Evolutionary conservation across 441 rosid genomes (phyloP).

Genomic region (Populus hybrid): DNA sequence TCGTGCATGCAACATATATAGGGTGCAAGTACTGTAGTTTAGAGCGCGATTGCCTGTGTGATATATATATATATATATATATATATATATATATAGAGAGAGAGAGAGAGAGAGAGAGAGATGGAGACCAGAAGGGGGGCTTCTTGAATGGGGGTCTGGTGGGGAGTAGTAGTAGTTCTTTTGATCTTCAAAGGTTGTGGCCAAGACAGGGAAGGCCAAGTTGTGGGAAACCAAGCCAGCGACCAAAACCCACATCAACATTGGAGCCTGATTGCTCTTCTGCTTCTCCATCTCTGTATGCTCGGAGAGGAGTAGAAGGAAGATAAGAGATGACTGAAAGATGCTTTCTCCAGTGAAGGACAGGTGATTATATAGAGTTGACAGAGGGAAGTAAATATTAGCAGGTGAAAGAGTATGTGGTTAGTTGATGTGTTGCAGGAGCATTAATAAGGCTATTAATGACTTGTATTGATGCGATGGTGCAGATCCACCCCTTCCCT

Average conservation of each 20-base stretch:
- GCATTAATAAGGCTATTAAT: conserved; percentile 19
- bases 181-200: conserved; percentile 16
- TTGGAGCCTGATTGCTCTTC: conserved; percentile 8
- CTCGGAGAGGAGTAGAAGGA: not conserved
- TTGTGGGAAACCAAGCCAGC: conserved; percentile 21
- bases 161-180: conserved; percentile 28
- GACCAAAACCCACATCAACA: conserved; percentile 9
- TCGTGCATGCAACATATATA: not conserved
- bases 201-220: conserved; percentile 12
- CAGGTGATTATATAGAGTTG: conserved; percentile 2
- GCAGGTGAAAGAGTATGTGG: conserved; percentile 18
- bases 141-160: conserved; percentile 19
- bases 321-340: not conserved
- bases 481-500: not conserved
- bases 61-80: too few species aligned
- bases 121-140: conserved; percentile 19
- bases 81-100: too few species aligned
- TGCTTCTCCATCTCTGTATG: conserved; percentile 6
- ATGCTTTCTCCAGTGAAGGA: not conserved
- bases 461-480: not conserved
- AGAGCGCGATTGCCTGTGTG: not conserved
- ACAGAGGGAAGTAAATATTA: conserved; percentile 19
- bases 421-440: conserved; percentile 27
- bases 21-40: not conserved
- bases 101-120: not conserved